Evolutionary conservation across 2,329 filamentous ascomycete species (phyloP), one percentile per base, ranked within the genome.

Genomic region (Alternaria sp.): DNA sequence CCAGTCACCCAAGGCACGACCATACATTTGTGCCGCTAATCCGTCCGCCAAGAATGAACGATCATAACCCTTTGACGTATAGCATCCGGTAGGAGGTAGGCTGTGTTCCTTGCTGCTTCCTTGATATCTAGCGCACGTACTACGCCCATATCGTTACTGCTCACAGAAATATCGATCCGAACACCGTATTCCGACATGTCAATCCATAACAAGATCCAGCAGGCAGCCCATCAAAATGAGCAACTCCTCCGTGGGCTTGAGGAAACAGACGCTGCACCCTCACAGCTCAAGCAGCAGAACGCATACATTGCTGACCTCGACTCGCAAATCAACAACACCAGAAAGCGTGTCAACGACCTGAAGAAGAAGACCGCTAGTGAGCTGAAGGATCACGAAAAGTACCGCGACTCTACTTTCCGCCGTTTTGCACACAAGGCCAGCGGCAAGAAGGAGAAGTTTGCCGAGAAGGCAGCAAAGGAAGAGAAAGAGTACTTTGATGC

Each of bases 401-500:
- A 77, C 56, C 73, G 71, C 16, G 73, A 76, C 54, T 75, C 72
- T 0, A 71, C 63, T 2, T 68, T 76, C 51, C 67, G 70, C 4
- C 72, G 73, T 41, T 69, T 77, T 46, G 71, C 74, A 1, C 73
- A 78, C 57, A 76, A 72, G 54, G 73, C 74, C 4, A 65, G 63
- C 7, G 75, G 74, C 4, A 65, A 65, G 9, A 73, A 71, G 41
- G 65, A 73, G 7, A 63, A 59, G 8, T 77, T 75, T 42, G 67
- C 48, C 4, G 69, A 72, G 11, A 76, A 78, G 57, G 73, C 74
- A 8, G 73, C 68, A 0, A 76, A 76, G 51, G 75, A 77, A 63
- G 75, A 77, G 42, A 67, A 71, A 7, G 74, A 76, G 48, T 77
- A 76, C 57, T 76, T 75, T 20, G 70, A 76, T 9, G 75, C 74